Evolutionary conservation across 345 rosid genomes (phyloP), one percentile per base, ranked within the genome.

Genomic region (Murraya koenigii): DNA sequence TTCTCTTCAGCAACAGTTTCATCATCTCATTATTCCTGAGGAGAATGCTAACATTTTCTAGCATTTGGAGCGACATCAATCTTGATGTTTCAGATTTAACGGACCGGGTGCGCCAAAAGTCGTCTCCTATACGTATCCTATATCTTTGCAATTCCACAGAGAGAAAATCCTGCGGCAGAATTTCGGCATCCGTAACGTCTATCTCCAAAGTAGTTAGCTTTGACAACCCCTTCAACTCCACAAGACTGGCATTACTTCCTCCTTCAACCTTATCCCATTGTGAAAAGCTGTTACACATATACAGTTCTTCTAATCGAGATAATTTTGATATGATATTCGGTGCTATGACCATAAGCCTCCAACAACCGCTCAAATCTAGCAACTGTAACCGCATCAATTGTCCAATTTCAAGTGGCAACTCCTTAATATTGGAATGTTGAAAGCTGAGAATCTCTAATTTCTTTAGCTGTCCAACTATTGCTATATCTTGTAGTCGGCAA

Each of bases 291-390:
- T 49, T 2, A 0, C 19, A n/a, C 41, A 82, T 64, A 5, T 8
- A 26, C 5, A 84, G 19, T 10, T 81, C 87, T 47, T 84, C 87
- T 33, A 85, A 62, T 8, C 7, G 14, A 3, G 62, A 26, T 39
- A 85, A 71, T 6, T 69, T 52, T 64, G 72, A 26, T 4, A 82
- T 25, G 5, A 80, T 61, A 71, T 69, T 67, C 0, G 83, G 79
- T 3, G 78, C 23, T 44, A 84, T 81, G 30, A 71, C 66, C 36
- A 17, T 20, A 8, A 84, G 78, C 0, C 23, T 10, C 0, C 20
- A 0, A 52, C 82, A 81, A 36, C 19, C 0, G 9, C 25, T 79
- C 65, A 84, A 69, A 35, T 81, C 78, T 23, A 84, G 23, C 9
- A 72, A 7, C 11, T 28, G 65, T 13, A 81, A 70, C 14, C 62